Evolutionary conservation across 163 green algal genomes (phyloP).

Genomic region (Chlorella variabilis): DNA sequence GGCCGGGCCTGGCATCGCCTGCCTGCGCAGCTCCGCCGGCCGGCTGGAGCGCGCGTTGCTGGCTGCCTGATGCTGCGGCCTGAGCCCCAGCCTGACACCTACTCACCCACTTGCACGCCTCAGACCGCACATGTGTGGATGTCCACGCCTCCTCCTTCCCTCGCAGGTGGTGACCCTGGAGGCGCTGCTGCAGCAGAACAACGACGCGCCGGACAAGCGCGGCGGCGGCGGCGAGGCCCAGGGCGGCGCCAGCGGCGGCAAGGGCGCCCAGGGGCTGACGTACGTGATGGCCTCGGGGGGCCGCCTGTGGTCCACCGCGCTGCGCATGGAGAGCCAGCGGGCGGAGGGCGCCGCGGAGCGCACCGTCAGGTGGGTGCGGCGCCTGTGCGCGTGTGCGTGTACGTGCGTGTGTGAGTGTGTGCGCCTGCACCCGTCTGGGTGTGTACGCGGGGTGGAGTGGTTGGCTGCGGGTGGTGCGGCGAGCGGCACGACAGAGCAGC

Average conservation of each 20-base stretch:
- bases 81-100: too few relatives aligned
- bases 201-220: neutral
- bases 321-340: constrained; percentile 38
- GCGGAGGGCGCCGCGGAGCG: constrained; percentile 22
- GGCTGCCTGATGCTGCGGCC: too few relatives aligned
- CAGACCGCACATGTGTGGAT: too few relatives aligned
- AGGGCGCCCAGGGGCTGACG: constrained; percentile 26
- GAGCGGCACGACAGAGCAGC: neutral
- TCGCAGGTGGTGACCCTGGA: constrained; percentile 46
- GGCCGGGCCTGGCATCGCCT: too few relatives aligned
- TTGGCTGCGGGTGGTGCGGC: neutral
- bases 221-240: neutral
- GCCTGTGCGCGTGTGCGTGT: too few relatives aligned
- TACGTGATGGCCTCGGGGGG: constrained; percentile 36
- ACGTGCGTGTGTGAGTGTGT: too few relatives aligned
- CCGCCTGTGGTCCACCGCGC: constrained; percentile 37
- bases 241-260: neutral
- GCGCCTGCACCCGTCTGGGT: neutral
- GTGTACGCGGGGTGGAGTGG: neutral
- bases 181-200: constrained; percentile 24
- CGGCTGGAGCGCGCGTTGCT: too few relatives aligned
- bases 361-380: neutral
- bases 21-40: too few relatives aligned
- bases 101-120: too few relatives aligned
- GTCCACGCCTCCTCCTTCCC: neutral